Base-by-base conservation (phyloP, 352 stramenopile species). In the Phytophthora syringae region DNA sequence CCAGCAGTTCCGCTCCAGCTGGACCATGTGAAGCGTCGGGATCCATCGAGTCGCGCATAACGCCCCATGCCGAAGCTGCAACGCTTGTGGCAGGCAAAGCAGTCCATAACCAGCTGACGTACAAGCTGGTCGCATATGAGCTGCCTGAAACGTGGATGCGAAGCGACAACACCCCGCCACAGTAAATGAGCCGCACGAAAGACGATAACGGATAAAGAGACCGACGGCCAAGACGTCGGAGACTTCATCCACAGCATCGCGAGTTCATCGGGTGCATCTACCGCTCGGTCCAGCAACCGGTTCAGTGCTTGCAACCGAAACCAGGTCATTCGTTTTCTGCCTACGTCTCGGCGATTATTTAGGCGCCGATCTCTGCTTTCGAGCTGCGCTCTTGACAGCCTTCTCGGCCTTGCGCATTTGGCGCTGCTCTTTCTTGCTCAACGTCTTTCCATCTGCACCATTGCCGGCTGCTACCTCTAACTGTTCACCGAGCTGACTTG, bases 401-500 rank as follows among this genome's bases (percentile, higher is more conserved):
- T 73, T 82, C 49, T 71, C 43, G 16, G 59, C 63, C 30, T 74
- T 82, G 36, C 68, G 67, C 16, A 76, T 44, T 59, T 79, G 67
- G 15, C 76, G 76, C 37, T 76, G 64, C 52, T 79, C 74, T 60
- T 80, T 88, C 64, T 84, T 88, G 45, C 76, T 88, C 37, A 73
- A 2, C 2, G 57, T 45, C n/a, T 64, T 65, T 20, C 25, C 50
- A 43, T 3, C 48, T 67, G 42, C 20, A 22, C 40, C 21, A 32
- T n/a, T 52, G 24, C n/a, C 54, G 45, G 24, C 51, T 64, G 40
- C 37, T 47, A 77, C 25, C 24, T 72, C 45, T 52, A 77, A 32
- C 24, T 77, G 50, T 49, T 61, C 50, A 54, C 24, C 32, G 16
- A 82, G 48, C 47, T 37, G 27, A 40, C 20, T 62, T 44, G 60